Conservation (phyloP, 2,329 filamentous ascomycete species). For the Aspergillus fijiensis region DNA sequence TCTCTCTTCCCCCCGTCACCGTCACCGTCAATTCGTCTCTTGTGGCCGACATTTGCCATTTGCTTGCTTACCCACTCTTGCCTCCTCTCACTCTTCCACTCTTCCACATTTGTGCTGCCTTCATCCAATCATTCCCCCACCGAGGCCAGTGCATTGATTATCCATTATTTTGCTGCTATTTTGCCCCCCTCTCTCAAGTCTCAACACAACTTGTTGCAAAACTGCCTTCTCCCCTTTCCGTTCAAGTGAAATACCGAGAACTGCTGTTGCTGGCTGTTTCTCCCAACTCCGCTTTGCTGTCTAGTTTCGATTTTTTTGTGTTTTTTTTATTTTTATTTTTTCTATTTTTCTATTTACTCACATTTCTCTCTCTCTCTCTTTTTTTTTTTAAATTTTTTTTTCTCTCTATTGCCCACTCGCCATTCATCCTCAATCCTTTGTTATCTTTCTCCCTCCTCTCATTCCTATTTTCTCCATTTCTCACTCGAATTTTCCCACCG, state of each 20-base stretch:
- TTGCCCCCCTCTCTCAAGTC: background rate
- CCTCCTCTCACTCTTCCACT: background rate
- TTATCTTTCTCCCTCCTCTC: background rate
- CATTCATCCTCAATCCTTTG: background rate
- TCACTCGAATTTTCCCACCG: conserved; percentile 6
- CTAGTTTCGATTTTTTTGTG: background rate
- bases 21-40: conserved; percentile 1
- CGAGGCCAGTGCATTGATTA: background rate
- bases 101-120: background rate
- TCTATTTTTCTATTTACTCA: conserved; percentile 6
- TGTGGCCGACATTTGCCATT: conserved; percentile 5
- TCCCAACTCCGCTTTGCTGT: conserved; percentile 1
- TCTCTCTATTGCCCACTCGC: background rate
- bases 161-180: background rate
- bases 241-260: background rate
- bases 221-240: background rate
- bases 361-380: background rate
- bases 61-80: background rate
- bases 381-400: background rate
- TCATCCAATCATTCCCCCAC: conserved; percentile 4
- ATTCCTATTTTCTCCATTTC: background rate
- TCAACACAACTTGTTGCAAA: background rate
- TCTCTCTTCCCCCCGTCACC: conserved; percentile 4
- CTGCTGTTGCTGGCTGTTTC: background rate
- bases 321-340: conserved; percentile 1